Percentiles rank a stretch among this genome's conserved stretches.
Conservation (phyloP, 768 basidiomycete genomes). For the Coprinellus micaceus region DNA sequence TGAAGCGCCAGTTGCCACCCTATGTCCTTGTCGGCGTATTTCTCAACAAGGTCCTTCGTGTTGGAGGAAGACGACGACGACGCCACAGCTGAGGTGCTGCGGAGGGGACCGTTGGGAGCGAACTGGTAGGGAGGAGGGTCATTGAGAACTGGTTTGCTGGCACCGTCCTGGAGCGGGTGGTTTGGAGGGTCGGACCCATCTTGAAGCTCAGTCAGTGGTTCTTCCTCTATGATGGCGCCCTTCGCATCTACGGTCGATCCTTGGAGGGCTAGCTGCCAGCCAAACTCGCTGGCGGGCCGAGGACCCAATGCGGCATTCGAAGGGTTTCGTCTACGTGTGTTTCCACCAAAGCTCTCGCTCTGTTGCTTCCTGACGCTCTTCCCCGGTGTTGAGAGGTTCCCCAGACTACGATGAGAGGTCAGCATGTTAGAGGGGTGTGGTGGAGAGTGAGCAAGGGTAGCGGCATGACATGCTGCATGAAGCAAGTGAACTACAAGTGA, state of each 20-base stretch:
- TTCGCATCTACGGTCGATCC: not conserved
- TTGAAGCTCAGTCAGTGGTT: not conserved
- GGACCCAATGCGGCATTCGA: not conserved
- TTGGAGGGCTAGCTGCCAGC: constrained; percentile 5
- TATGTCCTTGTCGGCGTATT: constrained; percentile 3
- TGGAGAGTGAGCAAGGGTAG: not conserved
- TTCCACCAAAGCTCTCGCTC: not conserved
- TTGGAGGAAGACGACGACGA: not conserved
- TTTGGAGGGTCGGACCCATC: no score
- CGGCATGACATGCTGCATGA: not conserved
- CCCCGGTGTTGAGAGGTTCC: not conserved
- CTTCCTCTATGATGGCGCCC: not conserved
- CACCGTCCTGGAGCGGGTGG: no score
- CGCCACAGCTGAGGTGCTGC: not conserved
- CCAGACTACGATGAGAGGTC: not conserved
- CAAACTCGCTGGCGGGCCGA: constrained; percentile 3
- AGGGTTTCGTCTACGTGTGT: not conserved
- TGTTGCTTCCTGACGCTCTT: constrained; percentile 1
- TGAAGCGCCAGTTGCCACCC: constrained; percentile 8
- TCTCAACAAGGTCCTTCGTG: not conserved
- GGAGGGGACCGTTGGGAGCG: no score
- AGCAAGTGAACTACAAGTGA: not conserved
- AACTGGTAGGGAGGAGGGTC: no score
- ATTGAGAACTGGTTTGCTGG: no score
- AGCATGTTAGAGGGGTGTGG: not conserved